phyloP scores from a whole-genome alignment of 352 stramenopile genomes.

The Globisporangium viniferum region DNA sequence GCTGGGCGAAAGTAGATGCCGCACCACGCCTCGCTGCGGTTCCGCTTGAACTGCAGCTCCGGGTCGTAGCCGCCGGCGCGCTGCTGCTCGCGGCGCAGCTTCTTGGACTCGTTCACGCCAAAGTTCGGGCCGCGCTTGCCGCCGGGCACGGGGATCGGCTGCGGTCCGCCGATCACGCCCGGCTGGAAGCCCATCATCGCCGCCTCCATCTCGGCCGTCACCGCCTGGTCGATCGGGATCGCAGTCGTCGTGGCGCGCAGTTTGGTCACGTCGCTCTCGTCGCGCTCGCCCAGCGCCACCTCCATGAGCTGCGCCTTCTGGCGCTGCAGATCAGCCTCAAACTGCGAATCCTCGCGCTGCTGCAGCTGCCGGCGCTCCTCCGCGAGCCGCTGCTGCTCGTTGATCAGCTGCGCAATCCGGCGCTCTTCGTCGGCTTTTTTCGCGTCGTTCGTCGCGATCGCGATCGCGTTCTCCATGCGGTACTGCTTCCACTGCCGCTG shows the following conservation, averaged over 20 bases:
- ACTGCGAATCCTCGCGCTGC: conserved; percentile 76
- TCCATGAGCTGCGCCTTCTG: conserved; percentile 86
- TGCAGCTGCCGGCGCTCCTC: conserved; percentile 77
- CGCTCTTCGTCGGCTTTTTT: conserved; percentile 86
- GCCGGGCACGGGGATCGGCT: conserved; percentile 73
- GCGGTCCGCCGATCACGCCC: conserved; percentile 62
- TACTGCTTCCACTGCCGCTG: conserved; percentile 89
- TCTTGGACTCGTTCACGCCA: conserved; percentile 75
- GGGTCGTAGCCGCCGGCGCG: conserved; percentile 77
- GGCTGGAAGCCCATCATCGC: conserved; percentile 88
- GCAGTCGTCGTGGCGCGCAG: conserved; percentile 74
- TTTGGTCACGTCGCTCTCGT: conserved; percentile 74
- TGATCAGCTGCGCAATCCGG: conserved; percentile 79
- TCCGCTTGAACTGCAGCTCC: conserved; percentile 75
- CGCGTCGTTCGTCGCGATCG: conserved; percentile 81
- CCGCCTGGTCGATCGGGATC: conserved; percentile 80
- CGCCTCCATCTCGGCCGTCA: conserved; percentile 87
- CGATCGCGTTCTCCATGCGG: conserved; percentile 74
- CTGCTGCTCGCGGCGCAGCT: conserved; percentile 76
- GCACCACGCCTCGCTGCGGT: conserved; percentile 73
- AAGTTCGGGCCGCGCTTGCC: conserved; percentile 79
- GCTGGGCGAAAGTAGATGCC: conserved; percentile 71
- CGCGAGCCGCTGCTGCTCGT: conserved; percentile 73
- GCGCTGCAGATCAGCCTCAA: conserved; percentile 73
- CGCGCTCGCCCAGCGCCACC: conserved; percentile 76